These are phyloP conservation scores for Moniliella sp. DNA, from an alignment of 1,284 basidiomycete species.

Conservation along the genomic window DNA sequence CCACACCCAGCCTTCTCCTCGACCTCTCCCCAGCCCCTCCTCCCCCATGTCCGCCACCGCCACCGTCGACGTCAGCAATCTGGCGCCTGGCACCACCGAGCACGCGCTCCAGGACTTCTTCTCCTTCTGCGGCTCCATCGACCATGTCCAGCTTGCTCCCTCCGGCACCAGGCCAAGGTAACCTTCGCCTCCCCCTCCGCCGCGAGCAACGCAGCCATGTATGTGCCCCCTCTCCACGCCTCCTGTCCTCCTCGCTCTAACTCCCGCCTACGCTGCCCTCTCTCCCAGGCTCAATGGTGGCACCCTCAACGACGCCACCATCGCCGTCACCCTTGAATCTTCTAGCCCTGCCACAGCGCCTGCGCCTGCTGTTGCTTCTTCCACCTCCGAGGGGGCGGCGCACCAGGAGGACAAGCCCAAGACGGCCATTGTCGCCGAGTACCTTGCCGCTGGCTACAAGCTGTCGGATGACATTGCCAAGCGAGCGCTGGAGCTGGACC, in stretches of 20 bases:
- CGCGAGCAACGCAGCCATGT: slow-evolving; percentile 17
- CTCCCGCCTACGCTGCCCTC: no score
- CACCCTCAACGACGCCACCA: neutral
- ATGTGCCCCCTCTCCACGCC: slow-evolving; percentile 1
- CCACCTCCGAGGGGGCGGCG: neutral
- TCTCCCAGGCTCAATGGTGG: neutral
- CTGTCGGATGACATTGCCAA: slow-evolving; percentile 20
- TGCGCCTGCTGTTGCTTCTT: neutral
- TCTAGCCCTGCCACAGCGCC: neutral
- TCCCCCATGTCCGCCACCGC: slow-evolving; percentile 3
- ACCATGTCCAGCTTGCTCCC: neutral
- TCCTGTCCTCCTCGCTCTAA: neutral
- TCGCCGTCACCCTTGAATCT: neutral
- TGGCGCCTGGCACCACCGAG: slow-evolving; percentile 10
- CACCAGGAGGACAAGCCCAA: neutral
- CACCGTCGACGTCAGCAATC: slow-evolving; percentile 10
- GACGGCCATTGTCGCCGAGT: neutral
- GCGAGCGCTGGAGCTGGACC: slow-evolving; percentile 22
- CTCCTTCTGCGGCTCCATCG: slow-evolving; percentile 20
- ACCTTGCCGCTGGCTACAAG: neutral
- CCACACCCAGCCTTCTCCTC: no score
- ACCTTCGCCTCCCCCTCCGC: slow-evolving; percentile 9
- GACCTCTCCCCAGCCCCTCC: no score
- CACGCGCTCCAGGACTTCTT: slow-evolving; percentile 21
- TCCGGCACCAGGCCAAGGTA: slow-evolving; percentile 8